Percentiles rank a stretch among this genome's conserved stretches.
Conservation (phyloP, 164 flowering plant genomes). For the Chloranthus sessilifolius region DNA sequence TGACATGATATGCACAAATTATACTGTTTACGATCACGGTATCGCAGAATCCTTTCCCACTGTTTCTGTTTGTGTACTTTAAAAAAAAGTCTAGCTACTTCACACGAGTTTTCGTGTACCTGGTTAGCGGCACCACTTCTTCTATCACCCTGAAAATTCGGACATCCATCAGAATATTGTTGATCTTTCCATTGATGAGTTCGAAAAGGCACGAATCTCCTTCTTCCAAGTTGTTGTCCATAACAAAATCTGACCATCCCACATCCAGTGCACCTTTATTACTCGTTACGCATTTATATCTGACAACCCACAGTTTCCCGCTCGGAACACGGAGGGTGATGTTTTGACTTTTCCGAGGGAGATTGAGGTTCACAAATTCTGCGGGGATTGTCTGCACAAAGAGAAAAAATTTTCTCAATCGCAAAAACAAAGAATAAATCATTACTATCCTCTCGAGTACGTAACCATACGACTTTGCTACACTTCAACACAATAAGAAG, state of each 20-base stretch:
- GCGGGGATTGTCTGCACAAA: slow-evolving; percentile 12
- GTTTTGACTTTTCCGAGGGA: background rate
- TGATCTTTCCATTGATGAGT: background rate
- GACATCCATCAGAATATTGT: slow-evolving; percentile 4
- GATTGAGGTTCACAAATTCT: background rate
- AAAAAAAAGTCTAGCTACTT: no score
- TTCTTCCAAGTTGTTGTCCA: slow-evolving; percentile 19
- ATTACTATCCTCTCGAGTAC: no score
- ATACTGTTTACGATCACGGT: no score
- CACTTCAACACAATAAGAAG: no score
- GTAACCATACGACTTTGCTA: no score
- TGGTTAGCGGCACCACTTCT: background rate
- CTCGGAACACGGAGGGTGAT: slow-evolving; percentile 5
- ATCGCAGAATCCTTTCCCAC: no score
- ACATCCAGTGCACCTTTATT: background rate
- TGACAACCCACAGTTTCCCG: slow-evolving; percentile 14
- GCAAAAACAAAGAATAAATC: no score
- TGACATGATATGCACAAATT: no score
- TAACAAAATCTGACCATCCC: slow-evolving; percentile 18
- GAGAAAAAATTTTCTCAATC: no score
- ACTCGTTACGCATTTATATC: background rate
- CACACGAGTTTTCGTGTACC: no score
- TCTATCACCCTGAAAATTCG: slow-evolving; percentile 3
- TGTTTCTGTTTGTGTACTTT: no score
- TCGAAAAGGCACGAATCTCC: slow-evolving; percentile 27